Evolutionary conservation across 352 stramenopile species (phyloP), one percentile per base, ranked within the genome.

Genomic region (Peronospora destructor): DNA sequence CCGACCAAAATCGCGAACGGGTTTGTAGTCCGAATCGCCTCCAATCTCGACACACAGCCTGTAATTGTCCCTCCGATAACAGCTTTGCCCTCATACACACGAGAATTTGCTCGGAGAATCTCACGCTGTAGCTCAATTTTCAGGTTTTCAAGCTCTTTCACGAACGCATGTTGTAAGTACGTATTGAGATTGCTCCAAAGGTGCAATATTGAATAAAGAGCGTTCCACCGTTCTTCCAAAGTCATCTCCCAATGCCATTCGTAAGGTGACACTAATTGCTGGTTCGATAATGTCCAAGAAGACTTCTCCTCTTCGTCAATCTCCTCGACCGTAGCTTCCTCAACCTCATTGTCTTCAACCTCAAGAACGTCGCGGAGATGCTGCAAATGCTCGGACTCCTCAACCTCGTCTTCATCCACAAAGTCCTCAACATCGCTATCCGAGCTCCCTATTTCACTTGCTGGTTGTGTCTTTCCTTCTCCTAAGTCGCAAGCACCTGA

Each of bases 51-150:
- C 1, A 95, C 85, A 23, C 85, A 95, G 12, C 85, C 81, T 0
- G 86, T 89, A 41, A 95, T 95, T 0, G 85, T 94, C 0, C 85
- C 85, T 11, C 81, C 84, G 52, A 95, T 92, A 0, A 94, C 68
- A 30, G 82, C 61, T 54, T 88, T 87, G 11, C 85, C 84, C 51
- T 95, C 83, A 33, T 91, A 95, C 12, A 87, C 71, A 14, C 61
- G 62, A 10, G 83, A 82, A 48, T 82, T 87, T 1, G 77, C 70
- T 23, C 72, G 70, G 1, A 83, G 60, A 39, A 86, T 62, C 41
- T 91, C 74, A n/a, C 71, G 51, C 9, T 84, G 69, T 2, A 91
- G 51, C 6, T 76, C 40, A 16, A 71, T 61, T 21, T 90, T 85
- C 7, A 76, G 49, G 1, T 65, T 12, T 32, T 65, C 61, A 14